Conservation (phyloP, 78 protist species). For the Emiliania huxleyi region DNA sequence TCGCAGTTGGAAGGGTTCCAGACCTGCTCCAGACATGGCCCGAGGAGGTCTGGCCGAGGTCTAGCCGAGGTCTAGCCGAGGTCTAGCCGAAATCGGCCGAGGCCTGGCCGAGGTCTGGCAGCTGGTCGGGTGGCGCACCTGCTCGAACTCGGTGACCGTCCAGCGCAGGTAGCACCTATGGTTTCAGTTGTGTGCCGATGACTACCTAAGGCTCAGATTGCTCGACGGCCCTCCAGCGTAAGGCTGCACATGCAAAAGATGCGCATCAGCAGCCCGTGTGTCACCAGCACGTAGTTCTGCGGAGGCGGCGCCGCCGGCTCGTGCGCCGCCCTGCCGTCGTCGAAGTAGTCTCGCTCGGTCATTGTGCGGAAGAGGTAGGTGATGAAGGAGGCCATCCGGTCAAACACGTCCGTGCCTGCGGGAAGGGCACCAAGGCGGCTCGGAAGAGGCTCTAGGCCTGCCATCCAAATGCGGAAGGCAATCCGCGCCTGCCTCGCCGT, state of each 20-base stretch:
- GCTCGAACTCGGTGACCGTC: conserved; percentile 48
- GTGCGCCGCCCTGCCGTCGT: no score
- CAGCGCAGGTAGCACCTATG: conserved; percentile 54
- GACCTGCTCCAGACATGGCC: no score
- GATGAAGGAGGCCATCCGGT: conserved; percentile 50
- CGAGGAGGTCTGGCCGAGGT: no score
- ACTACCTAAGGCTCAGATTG: no score
- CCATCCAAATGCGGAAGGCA: no score
- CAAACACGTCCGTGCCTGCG: conserved; percentile 68
- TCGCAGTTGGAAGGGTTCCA: conserved; percentile 52
- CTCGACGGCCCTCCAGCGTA: no score
- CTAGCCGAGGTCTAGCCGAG: no score
- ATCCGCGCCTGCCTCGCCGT: conserved; percentile 61
- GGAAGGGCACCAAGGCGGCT: no score
- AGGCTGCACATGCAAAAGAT: conserved; percentile 64
- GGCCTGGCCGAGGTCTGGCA: conserved; percentile 51
- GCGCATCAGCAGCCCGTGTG: conserved; percentile 67
- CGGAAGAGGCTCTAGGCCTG: no score
- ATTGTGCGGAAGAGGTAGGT: conserved; percentile 36
- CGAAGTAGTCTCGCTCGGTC: neutral
- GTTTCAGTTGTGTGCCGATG: no score
- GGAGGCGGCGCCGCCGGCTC: no score
- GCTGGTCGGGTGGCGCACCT: conserved; percentile 43
- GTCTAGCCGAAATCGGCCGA: no score
- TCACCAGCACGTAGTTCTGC: neutral